phyloP scores from a whole-genome alignment of 2,329 filamentous ascomycete genomes.

The Pezicula neosporulosa region DNA sequence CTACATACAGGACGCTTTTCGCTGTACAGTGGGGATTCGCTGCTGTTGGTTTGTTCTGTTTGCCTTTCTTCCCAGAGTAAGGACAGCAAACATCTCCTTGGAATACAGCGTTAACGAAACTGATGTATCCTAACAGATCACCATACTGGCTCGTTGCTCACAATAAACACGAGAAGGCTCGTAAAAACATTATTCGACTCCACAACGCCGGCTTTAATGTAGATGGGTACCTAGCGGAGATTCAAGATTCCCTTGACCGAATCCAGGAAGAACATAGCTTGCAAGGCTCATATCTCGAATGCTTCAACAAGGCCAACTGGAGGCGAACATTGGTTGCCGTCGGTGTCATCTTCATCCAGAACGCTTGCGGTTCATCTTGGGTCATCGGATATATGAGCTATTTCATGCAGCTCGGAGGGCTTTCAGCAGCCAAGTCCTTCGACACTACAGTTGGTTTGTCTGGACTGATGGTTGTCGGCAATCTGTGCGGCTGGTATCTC shows the following conservation, averaged over 20 bases:
- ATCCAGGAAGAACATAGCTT: conserved; percentile 19
- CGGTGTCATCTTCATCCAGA: conserved; percentile 24
- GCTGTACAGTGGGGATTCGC: conserved; percentile 31
- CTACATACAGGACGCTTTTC: conserved; percentile 26
- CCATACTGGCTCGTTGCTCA: conserved; percentile 32
- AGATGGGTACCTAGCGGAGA: conserved; percentile 28
- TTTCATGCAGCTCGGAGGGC: neutral
- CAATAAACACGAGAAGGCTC: conserved; percentile 25
- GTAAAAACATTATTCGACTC: conserved; percentile 26
- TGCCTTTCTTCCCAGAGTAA: conserved; percentile 31
- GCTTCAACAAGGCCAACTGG: conserved; percentile 4
- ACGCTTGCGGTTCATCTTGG: conserved; percentile 21
- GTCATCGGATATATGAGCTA: conserved; percentile 22
- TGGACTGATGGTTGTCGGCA: conserved; percentile 21
- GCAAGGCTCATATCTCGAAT: conserved; percentile 14
- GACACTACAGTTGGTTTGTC: conserved; percentile 19
- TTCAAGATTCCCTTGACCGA: conserved; percentile 22
- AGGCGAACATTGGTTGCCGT: conserved; percentile 17
- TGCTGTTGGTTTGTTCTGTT: conserved; percentile 20
- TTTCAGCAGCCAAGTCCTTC: conserved; percentile 10
- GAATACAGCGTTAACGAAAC: neutral
- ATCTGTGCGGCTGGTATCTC: conserved; percentile 23
- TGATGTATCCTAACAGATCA: conserved; percentile 1
- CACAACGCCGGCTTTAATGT: conserved; percentile 25
- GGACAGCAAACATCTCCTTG: neutral